These are phyloP conservation scores for Penicillium steckii DNA, from an alignment of 495 filamentous ascomycete genomes.

Conservation along the genomic window DNA sequence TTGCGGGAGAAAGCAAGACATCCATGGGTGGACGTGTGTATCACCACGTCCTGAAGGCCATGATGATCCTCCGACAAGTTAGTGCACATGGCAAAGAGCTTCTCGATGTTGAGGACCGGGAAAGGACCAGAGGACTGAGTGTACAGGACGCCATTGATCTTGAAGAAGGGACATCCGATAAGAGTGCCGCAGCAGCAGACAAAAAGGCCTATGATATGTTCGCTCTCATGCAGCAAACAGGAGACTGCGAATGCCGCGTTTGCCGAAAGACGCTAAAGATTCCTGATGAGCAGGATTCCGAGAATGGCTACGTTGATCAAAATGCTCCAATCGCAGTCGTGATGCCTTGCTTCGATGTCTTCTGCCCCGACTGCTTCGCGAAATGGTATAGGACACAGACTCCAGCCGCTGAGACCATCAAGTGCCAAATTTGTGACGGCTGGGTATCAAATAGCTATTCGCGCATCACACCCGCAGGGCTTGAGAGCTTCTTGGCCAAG, in stretches of 20 bases:
- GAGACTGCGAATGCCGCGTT: conserved; percentile 63
- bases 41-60: conserved; percentile 84
- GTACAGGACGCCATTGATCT: conserved; percentile 82
- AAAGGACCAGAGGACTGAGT: conserved; percentile 73
- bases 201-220: conserved; percentile 80
- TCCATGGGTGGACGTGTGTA: conserved; percentile 79
- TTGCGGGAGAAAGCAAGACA: conserved; percentile 49
- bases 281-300: conserved; percentile 44
- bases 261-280: conserved; percentile 55
- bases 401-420: conserved; percentile 21
- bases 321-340: conserved; percentile 71
- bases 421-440: conserved; percentile 66
- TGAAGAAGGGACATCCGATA: conserved; percentile 66
- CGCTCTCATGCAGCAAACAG: conserved; percentile 73
- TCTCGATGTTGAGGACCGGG: conserved; percentile 76
- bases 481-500: conserved; percentile 53
- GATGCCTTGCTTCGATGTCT: conserved; percentile 77
- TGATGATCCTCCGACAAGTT: conserved; percentile 84
- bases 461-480: conserved; percentile 62
- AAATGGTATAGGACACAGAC: conserved; percentile 23
- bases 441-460: conserved; percentile 59
- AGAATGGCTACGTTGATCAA: conserved; percentile 51
- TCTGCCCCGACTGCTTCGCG: conserved; percentile 73
- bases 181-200: conserved; percentile 52
- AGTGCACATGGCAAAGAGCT: conserved; percentile 91